phyloP scores from a whole-genome alignment of 2,329 filamentous ascomycete genomes.

The Thelonectria rubi region DNA sequence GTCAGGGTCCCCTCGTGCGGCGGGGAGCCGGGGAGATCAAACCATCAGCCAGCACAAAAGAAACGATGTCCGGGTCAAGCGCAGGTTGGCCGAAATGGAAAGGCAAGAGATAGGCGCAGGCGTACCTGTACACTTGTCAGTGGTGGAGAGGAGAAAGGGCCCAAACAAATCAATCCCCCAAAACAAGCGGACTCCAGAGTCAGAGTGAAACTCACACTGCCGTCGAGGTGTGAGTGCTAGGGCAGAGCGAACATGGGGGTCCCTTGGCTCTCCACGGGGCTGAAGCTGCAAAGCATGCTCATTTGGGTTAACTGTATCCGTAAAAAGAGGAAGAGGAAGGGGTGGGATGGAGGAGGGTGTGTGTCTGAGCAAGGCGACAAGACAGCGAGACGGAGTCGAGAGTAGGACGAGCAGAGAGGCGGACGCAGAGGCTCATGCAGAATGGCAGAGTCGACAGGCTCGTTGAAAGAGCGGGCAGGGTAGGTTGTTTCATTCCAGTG shows the following conservation, averaged over 20 bases:
- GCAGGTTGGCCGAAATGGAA: background rate
- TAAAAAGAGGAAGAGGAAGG: background rate
- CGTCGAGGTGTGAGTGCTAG: background rate
- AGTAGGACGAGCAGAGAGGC: background rate
- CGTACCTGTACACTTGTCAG: background rate
- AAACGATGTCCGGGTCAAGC: background rate
- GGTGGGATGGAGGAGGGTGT: background rate
- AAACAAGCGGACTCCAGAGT: background rate
- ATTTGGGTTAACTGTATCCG: background rate
- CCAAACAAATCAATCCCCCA: conserved; percentile 7
- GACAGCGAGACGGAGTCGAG: background rate
- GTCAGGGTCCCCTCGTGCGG: background rate
- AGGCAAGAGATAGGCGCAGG: background rate
- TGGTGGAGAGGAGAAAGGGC: background rate
- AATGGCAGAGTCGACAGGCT: background rate
- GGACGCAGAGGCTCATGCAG: background rate
- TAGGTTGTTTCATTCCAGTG: background rate
- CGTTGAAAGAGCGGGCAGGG: background rate
- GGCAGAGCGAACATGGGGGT: conserved; percentile 4
- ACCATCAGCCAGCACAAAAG: background rate
- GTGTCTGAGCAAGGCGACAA: background rate
- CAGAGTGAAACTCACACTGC: background rate
- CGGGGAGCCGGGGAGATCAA: background rate
- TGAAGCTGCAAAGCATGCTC: background rate
- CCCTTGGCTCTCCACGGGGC: background rate